A percentile compares a stretch with the other conserved stretches of the same genome.
Conservation (phyloP, 352 stramenopile genomes). For the Globisporangium takayamanum region DNA sequence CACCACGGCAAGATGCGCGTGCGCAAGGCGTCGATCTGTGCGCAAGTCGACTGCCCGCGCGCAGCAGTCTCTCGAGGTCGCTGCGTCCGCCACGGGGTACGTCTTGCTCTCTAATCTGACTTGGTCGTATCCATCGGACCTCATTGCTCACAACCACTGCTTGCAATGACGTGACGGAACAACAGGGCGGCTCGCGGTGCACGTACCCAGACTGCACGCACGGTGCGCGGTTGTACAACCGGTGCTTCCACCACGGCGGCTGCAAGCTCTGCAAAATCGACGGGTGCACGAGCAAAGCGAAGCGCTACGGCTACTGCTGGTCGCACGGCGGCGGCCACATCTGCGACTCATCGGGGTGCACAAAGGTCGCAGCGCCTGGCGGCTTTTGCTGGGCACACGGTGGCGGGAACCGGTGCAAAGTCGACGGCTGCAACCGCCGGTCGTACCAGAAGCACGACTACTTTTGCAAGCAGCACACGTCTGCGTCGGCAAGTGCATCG, state of each 20-base stretch:
- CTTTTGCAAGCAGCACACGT: constrained; percentile 60
- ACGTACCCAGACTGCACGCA: constrained; percentile 55
- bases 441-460: constrained; percentile 68
- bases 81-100: constrained; percentile 42
- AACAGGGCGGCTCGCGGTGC: constrained; percentile 39
- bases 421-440: constrained; percentile 61
- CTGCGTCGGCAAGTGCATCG: not conserved
- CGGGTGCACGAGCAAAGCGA: constrained; percentile 60
- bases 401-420: constrained; percentile 61
- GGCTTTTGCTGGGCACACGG: constrained; percentile 70
- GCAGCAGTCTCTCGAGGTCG: constrained; percentile 45
- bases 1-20: constrained; percentile 69
- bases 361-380: constrained; percentile 56
- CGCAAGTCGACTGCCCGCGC: constrained; percentile 40
- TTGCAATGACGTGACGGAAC: not conserved
- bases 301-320: constrained; percentile 71
- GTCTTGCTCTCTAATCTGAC: constrained; percentile 1
- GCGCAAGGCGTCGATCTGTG: constrained; percentile 55
- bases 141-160: not conserved
- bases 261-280: constrained; percentile 58
- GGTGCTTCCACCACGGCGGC: constrained; percentile 60
- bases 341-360: constrained; percentile 41
- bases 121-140: not conserved
- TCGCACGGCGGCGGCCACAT: constrained; percentile 58
- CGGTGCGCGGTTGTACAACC: constrained; percentile 51